phyloP scores from a whole-genome alignment of 2,329 filamentous ascomycete genomes.

The Tolypocladium ovalisporum region DNA sequence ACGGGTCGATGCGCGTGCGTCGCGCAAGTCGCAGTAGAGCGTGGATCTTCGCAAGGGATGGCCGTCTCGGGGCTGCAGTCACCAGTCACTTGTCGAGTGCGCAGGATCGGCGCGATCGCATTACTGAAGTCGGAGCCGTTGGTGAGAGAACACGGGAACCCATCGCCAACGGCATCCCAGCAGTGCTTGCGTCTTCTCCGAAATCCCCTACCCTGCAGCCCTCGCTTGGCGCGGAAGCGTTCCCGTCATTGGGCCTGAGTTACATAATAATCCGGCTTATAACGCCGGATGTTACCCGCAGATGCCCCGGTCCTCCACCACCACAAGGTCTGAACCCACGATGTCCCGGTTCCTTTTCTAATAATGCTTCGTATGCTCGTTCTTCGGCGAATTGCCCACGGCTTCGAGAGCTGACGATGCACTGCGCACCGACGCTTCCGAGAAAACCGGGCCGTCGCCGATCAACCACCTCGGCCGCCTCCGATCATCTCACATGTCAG shows the following conservation, averaged over 20 bases:
- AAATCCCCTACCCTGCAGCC: neutral
- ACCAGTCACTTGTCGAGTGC: neutral
- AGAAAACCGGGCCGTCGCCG: neutral
- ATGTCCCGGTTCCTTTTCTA: too few relatives aligned
- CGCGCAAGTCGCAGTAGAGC: neutral
- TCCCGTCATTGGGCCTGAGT: neutral
- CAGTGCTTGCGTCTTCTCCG: neutral
- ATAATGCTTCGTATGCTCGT: neutral
- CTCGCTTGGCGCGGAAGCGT: neutral
- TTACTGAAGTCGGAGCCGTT: neutral
- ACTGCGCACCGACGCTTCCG: too few relatives aligned
- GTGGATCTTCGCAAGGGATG: neutral
- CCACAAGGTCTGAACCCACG: too few relatives aligned
- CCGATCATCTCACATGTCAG: neutral
- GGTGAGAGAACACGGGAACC: neutral
- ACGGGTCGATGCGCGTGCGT: neutral
- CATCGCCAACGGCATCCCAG: neutral
- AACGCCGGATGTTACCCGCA: neutral
- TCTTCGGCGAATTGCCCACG: neutral
- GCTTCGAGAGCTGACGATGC: neutral
- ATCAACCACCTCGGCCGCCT: neutral
- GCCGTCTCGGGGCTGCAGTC: neutral
- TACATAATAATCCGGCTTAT: neutral
- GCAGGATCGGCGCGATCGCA: neutral
- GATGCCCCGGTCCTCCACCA: neutral